Evolutionary conservation across 768 basidiomycete genomes (phyloP), one percentile per base, ranked within the genome.

Genomic region (Amanita pallidorosea): DNA sequence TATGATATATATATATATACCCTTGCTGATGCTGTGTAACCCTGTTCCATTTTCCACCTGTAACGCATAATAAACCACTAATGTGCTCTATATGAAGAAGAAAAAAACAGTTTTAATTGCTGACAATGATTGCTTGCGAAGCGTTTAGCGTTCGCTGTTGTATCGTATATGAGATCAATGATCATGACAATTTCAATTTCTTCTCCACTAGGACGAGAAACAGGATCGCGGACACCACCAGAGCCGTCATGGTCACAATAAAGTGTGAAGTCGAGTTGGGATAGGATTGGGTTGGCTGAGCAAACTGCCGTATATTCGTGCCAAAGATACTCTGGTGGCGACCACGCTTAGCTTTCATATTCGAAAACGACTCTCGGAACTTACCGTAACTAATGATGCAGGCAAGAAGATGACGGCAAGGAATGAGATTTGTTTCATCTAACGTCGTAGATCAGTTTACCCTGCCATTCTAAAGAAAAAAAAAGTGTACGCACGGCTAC

Each of bases 401-500:
- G 81, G 81, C 4, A 76, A 57, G 56, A 74, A 76, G 12, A 76
- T 53, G 70, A 75, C 76, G 2, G 72, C 71, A 9, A 76, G 60
- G 52, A 73, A 74, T 1, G 75, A 69, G 31, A 75, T 68, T 37
- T 72, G 65, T 56, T 65, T 68, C 64, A 67, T 68, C 47, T 48
- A 27, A 36, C 7, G 11, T 29, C 9, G 8, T 22, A 38, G 23
- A 22, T 20, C 34, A n/a, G 18, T 48, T 36, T 17, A 2, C 17
- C 7, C 23, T 31, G 11, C 31, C 11, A 4, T 12, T 15, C 13
- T 22, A 15, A 20, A 18, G 2, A n/a, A 4, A 20, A 2, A 33
- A 18, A 15, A 15, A 31, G 31, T 7, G 1, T 12, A 52, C 51
- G 55, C 56, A 49, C 54, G 45, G 51, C 62, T 61, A 45, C 2